Base-by-base conservation (phyloP, 345 rosid genomes). In the Raphanus raphanistrum region DNA sequence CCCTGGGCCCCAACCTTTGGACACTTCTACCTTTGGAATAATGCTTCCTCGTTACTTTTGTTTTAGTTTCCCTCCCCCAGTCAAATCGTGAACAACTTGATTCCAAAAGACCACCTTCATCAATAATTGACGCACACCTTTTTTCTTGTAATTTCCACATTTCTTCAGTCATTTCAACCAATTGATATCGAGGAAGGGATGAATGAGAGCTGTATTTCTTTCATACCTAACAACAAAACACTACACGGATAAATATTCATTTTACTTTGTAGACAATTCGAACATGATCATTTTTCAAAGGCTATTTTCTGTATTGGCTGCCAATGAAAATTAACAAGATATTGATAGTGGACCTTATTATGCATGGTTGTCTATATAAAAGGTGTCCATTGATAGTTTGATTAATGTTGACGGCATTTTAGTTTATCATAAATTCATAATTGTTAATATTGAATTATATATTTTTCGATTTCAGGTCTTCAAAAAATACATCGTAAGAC, bases 21-120 rank as follows among this genome's bases (percentile, higher is more conserved):
- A 78, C 76, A 72, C 43, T 54, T 38, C 59, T 69, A 63, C 65
- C n/a, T 63, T 76, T 8, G 16, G 32, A 36, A 76, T 68, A 21
- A 28, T 21, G 12, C 38, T 60, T 61, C 4, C 35, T 62, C 63
- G 25, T 70, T 63, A 54, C 45, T 48, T 28, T 25, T 41, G 35
- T 25, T 36, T 3, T 13, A 9, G 1, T 64, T 63, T 43, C 11
- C 66, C n/a, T 12, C 69, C 6, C 10, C 13, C 60, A 5, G 8
- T 77, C 70, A 36, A 41, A 5, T 57, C 66, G 15, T 55, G 7
- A 31, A 43, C 59, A 71, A 62, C 81, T 71, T 57, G 1, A 7
- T 35, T 71, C 66, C 72, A 71, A 71, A 33, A 1, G 29, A 16
- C 65, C 43, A 52, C 32, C 58, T 45, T 26, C 71, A 38, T 7